phyloP scores from a whole-genome alignment of 2,329 filamentous ascomycete species.

The Neophaeococcomyces aloes region DNA sequence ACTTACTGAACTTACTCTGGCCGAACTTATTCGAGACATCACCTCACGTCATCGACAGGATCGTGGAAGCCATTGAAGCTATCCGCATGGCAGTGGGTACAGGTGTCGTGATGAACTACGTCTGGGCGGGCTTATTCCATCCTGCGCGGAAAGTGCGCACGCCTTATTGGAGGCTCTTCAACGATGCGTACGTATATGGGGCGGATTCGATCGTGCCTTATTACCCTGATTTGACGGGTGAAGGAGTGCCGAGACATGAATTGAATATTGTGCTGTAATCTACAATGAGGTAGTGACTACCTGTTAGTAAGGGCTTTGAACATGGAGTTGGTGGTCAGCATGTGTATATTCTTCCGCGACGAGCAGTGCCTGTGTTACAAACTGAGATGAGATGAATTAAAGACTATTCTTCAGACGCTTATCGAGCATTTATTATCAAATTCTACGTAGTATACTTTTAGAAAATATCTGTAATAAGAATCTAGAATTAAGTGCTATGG shows the following conservation, averaged over 20 bases:
- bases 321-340: too few relatives aligned
- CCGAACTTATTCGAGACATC: slow-evolving; percentile 97
- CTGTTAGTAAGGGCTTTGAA: too few relatives aligned
- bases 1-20: slow-evolving; percentile 89
- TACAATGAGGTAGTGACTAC: too few relatives aligned
- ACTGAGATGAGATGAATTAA: too few relatives aligned
- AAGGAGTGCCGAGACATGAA: slow-evolving; percentile 67
- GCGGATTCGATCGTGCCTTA: slow-evolving; percentile 95
- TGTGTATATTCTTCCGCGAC: too few relatives aligned
- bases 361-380: too few relatives aligned
- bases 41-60: slow-evolving; percentile 95
- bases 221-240: slow-evolving; percentile 77
- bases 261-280: slow-evolving; percentile 60
- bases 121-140: slow-evolving; percentile 96
- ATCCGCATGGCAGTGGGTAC: slow-evolving; percentile 88
- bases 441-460: too few relatives aligned
- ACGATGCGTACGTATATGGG: slow-evolving; percentile 87
- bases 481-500: too few relatives aligned
- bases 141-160: slow-evolving; percentile 86
- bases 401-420: too few relatives aligned
- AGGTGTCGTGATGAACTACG: slow-evolving; percentile 90
- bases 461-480: too few relatives aligned
- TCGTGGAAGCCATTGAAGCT: slow-evolving; percentile 94
- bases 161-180: slow-evolving; percentile 95
- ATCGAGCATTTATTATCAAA: too few relatives aligned